Base-by-base conservation (phyloP, 805 yeast genomes). In the Starmera amethionina region DNA sequence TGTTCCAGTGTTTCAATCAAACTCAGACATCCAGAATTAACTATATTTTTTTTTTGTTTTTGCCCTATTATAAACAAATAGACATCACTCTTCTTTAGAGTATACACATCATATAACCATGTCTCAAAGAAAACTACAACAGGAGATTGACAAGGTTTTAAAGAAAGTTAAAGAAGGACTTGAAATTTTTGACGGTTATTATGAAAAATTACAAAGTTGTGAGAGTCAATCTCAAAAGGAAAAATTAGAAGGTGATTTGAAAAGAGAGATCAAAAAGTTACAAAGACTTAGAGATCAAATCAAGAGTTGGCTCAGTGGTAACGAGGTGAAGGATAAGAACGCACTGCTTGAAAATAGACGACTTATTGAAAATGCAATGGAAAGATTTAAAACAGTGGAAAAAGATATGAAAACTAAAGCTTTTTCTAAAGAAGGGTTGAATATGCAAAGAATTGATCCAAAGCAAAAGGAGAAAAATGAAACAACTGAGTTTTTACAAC, bases 271-370 rank as follows among this genome's bases (percentile, higher is more conserved):
- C 62, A 90, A 93, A 63, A 90, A 88, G 61, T 70, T 90, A 42
- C 98, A 90, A 59, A 77, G 96, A 58, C 79, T 82, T 51, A 75
- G 97, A 58, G 98, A 90, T 61, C 97, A 88, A 65, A 85, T 90
- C 52, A 90, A 90, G 64, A 83, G 84, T 42, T 90, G 98, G 98
- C 65, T 88, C 58, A 77, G 90, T 34, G 89, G 90, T 49, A 84
- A 81, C 50, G 95, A 89, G 46, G 88, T 89, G 36, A 88, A 94
- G 59, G 95, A 90, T 52, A 93, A 87, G 58, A 84, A 82, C 52
- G 73, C 79, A 13, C 66, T 86, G 47, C 68, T 81, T 42, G 97
- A 90, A 52, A 83, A 88, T 54, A 69, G 93, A 46, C 67, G 72
- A 50, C 56, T 76, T 39, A 83, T 83, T 48, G 82, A 76, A 52